Evolutionary conservation across 2,329 filamentous ascomycete genomes (phyloP).

Genomic region (Taxawa tesnikishii): DNA sequence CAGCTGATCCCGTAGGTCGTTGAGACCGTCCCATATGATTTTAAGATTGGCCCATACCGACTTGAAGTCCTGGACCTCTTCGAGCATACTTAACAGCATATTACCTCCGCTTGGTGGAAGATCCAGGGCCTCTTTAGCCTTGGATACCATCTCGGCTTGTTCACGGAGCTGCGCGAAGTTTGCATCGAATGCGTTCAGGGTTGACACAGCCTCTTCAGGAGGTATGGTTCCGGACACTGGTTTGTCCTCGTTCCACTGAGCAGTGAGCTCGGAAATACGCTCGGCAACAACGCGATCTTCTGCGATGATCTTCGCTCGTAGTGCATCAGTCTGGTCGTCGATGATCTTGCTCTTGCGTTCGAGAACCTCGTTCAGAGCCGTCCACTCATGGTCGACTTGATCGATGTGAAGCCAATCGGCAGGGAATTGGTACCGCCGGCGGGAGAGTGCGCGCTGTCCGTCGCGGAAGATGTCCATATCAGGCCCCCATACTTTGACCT

Average conservation of each 20-base stretch:
- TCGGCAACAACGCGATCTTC: slow-evolving; percentile 86
- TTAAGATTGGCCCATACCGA: slow-evolving; percentile 94
- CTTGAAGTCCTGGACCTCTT: slow-evolving; percentile 97
- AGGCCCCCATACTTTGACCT: slow-evolving; percentile 86
- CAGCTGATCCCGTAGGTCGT: slow-evolving; percentile 80
- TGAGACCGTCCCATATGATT: slow-evolving; percentile 92
- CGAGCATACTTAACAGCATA: slow-evolving; percentile 71
- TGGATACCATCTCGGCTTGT: slow-evolving; percentile 86
- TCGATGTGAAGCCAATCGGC: slow-evolving; percentile 92
- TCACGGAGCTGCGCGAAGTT: slow-evolving; percentile 75
- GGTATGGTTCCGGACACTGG: slow-evolving; percentile 90
- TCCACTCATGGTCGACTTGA: slow-evolving; percentile 94
- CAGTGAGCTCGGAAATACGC: slow-evolving; percentile 73
- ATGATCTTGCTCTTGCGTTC: slow-evolving; percentile 90
- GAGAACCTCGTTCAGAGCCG: slow-evolving; percentile 81
- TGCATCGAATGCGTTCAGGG: slow-evolving; percentile 68
- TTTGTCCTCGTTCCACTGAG: slow-evolving; percentile 91
- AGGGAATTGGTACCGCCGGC: slow-evolving; percentile 88
- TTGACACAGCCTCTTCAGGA: slow-evolving; percentile 75
- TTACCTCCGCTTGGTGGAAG: slow-evolving; percentile 70
- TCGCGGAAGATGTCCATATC: slow-evolving; percentile 94
- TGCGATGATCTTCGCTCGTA: slow-evolving; percentile 86
- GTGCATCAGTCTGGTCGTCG: slow-evolving; percentile 86
- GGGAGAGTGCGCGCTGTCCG: slow-evolving; percentile 80
- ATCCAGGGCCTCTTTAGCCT: slow-evolving; percentile 92